Conservation (phyloP, 176 grass and related monocot genomes). For the Poa pratensis region DNA sequence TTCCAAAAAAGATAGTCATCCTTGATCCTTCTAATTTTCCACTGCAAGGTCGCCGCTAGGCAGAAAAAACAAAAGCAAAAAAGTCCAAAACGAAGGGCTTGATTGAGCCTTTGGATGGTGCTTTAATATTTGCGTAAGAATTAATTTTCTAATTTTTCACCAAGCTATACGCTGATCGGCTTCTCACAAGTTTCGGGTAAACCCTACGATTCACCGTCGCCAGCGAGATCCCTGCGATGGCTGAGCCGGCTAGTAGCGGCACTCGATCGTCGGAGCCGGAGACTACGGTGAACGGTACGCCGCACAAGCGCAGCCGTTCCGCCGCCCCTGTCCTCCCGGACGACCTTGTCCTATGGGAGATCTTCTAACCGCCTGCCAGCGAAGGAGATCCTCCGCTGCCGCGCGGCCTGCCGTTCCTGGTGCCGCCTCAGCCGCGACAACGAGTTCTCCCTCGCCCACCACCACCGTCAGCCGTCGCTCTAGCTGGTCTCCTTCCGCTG, state of each 20-base stretch:
- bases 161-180: not conserved
- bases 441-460: no score
- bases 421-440: no score
- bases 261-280: not conserved
- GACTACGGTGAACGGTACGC: not conserved
- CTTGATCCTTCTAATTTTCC: no score
- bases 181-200: not conserved
- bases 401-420: not conserved
- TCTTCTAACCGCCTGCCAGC: not conserved
- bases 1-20: no score
- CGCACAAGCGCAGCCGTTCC: no score
- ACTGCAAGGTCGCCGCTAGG: no score
- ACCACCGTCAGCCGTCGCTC: no score
- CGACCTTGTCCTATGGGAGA: conserved; percentile 3
- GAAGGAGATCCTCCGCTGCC: conserved; percentile 23
- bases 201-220: not conserved
- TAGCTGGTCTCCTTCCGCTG: no score
- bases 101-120: not conserved
- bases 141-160: not conserved
- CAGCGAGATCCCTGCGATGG: no score
- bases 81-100: no score
- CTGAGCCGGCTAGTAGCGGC: no score
- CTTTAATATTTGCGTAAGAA: not conserved
- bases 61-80: no score
- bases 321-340: not conserved